Percentiles rank a stretch among this genome's conserved stretches.
These are phyloP conservation scores for Zygoascus bituminiphila DNA, from an alignment of 805 yeast species.

Conservation along the genomic window DNA sequence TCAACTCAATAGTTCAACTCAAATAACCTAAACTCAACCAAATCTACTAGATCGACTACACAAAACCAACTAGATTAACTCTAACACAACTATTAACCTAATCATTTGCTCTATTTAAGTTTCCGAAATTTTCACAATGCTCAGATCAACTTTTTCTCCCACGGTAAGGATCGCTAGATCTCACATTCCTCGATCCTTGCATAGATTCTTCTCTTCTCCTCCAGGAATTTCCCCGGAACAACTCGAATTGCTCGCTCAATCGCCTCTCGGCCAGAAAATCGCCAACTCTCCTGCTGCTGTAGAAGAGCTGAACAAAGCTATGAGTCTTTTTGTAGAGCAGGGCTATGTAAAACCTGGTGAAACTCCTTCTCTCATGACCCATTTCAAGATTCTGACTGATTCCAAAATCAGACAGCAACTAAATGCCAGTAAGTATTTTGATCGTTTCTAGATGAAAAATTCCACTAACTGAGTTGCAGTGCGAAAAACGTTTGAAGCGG, in stretches of 20 bases:
- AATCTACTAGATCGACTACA: no score
- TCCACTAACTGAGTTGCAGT: slow-evolving; percentile 4
- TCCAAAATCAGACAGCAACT: slow-evolving; percentile 22
- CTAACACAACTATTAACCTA: no score
- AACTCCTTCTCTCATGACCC: slow-evolving; percentile 14
- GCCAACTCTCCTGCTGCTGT: slow-evolving; percentile 18
- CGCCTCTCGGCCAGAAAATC: slow-evolving; percentile 16
- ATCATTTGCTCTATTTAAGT: no score
- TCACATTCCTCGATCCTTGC: no score
- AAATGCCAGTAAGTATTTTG: slow-evolving; percentile 14
- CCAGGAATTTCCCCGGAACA: slow-evolving; percentile 6
- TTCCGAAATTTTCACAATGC: not conserved
- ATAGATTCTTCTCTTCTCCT: not conserved
- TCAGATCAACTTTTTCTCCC: not conserved
- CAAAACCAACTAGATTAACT: no score
- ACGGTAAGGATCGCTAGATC: no score
- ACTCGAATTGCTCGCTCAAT: slow-evolving; percentile 10
- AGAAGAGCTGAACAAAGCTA: slow-evolving; percentile 16
- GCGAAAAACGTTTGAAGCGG: slow-evolving; percentile 13
- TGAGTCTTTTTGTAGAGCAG: slow-evolving; percentile 18
- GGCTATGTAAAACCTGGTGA: slow-evolving; percentile 26
- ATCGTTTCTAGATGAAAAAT: not conserved
- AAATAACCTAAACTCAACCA: no score
- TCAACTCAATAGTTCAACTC: no score
- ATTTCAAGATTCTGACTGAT: slow-evolving; percentile 24